Evolutionary conservation across 106 monocot genomes (phyloP), one percentile per base, ranked within the genome.

Genomic region (Triglochin maritima): DNA sequence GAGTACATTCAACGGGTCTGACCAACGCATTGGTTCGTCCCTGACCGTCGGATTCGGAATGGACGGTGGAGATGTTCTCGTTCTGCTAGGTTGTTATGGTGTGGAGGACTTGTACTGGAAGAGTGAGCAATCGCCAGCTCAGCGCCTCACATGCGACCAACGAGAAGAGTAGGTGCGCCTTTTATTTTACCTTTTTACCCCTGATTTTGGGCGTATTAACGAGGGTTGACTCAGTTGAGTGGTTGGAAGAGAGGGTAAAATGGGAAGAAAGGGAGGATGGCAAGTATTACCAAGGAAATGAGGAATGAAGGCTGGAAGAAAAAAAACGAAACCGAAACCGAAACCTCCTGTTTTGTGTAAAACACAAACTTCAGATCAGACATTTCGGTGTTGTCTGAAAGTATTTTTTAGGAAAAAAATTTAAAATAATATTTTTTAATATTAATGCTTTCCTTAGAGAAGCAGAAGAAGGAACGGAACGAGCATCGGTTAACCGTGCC

Each of bases 141-240:
- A 60, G n/a, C 60, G 9, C 60, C 60, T 60, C 60, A 60, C 60
- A 60, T 60, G 60, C 60, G 9, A 16, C 60, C 60, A 16, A 60
- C 9, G 4, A 41, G 60, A 60, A 9, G 42, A 1, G 29, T 29
- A 29, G 29, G 29, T 29, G 29, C 1, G 29, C 29, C 29, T 29
- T 29, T 29, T 29, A 29, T 29, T 29, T 29, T 29, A 29, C 29
- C 29, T 29, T 29, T 29, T 29, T 29, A 29, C 29, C 29, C 29
- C 29, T 29, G 29, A 29, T 29, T 0, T 1, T 29, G 29, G 17
- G 57, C 2, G n/a, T 57, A n/a, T 4, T 12, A 3, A 16, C 6
- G 57, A 57, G 57, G 6, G 57, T 57, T 6, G n/a, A 57, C 13
- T 57, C 13, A 4, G 57, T 15, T 57, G n/a, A 15, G 16, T n/a